Evolutionary conservation across 2,329 filamentous ascomycete species (phyloP).

Genomic region (Scedosporium aurantiacum): DNA sequence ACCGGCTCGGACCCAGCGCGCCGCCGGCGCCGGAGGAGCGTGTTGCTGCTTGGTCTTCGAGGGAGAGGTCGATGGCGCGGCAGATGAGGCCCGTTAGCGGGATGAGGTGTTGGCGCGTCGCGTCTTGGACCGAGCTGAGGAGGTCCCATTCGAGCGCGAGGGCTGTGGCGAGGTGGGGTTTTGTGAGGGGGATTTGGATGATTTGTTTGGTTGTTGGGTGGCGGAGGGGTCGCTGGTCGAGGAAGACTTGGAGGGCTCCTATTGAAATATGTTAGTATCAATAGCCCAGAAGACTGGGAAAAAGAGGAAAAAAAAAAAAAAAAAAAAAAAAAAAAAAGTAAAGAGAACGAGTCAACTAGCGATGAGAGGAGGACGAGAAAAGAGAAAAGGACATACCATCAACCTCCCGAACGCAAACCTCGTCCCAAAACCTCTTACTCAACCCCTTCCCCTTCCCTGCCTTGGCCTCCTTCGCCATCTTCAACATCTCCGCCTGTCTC

Average conservation of each 20-base stretch:
- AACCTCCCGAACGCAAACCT: slow-evolving; percentile 59
- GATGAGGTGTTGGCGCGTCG: slow-evolving; percentile 75
- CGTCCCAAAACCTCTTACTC: slow-evolving; percentile 79
- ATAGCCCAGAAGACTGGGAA: not conserved
- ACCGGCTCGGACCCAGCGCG: slow-evolving; percentile 41
- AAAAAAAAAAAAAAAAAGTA: no score
- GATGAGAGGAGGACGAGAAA: not conserved
- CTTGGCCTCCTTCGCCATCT: slow-evolving; percentile 35
- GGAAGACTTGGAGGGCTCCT: slow-evolving; percentile 50
- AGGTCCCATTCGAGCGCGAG: slow-evolving; percentile 92
- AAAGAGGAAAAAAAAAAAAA: not conserved
- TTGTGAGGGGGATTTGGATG: slow-evolving; percentile 60
- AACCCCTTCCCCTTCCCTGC: slow-evolving; percentile 24
- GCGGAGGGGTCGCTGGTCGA: slow-evolving; percentile 71
- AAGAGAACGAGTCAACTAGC: not conserved
- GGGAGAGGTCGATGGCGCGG: slow-evolving; percentile 60
- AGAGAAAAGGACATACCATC: slow-evolving; percentile 37
- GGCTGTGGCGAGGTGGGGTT: slow-evolving; percentile 71
- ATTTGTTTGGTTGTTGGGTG: slow-evolving; percentile 62
- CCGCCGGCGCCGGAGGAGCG: slow-evolving; percentile 11
- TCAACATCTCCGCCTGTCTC: slow-evolving; percentile 44
- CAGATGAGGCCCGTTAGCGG: slow-evolving; percentile 79
- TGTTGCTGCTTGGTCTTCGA: slow-evolving; percentile 49
- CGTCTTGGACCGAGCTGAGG: slow-evolving; percentile 70
- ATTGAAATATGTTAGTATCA: not conserved